These are phyloP conservation scores for Russula foetens DNA, from an alignment of 768 basidiomycete genomes.

Conservation along the genomic window DNA sequence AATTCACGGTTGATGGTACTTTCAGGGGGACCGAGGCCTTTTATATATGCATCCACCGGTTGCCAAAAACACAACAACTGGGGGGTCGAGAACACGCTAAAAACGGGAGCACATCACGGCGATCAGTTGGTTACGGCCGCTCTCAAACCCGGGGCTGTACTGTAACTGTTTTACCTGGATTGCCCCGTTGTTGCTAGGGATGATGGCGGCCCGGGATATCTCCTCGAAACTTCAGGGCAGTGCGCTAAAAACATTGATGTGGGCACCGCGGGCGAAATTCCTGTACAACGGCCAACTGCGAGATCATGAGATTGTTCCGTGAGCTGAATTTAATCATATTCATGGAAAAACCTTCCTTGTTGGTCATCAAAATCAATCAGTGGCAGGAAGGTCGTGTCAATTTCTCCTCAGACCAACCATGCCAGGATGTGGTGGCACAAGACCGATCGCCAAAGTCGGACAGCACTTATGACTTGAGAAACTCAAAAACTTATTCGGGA, in stretches of 20 bases:
- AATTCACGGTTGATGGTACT: not conserved
- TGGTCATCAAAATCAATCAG: too few species aligned
- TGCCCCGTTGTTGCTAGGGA: slow-evolving; percentile 1
- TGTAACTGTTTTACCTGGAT: not conserved
- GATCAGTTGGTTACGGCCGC: not conserved
- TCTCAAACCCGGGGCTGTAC: not conserved
- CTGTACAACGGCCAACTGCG: not conserved
- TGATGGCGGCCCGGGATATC: not conserved
- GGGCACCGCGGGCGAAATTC: not conserved
- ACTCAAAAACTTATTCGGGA: not conserved
- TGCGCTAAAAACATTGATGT: not conserved
- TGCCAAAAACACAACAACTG: not conserved
- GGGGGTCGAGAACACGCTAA: not conserved
- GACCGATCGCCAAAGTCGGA: too few species aligned
- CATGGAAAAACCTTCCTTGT: too few species aligned
- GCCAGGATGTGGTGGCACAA: too few species aligned
- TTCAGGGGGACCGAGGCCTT: not conserved
- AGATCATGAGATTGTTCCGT: not conserved
- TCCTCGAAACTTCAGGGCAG: not conserved
- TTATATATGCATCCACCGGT: not conserved
- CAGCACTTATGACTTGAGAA: too few species aligned
- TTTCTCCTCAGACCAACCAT: not conserved
- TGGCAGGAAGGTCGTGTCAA: not conserved
- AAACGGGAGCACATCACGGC: not conserved
- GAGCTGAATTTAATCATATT: not conserved